Percentiles rank a stretch among this genome's conserved stretches.
phyloP scores from a whole-genome alignment of 768 basidiomycete species.

The Tricholoma bakamatsutake region DNA sequence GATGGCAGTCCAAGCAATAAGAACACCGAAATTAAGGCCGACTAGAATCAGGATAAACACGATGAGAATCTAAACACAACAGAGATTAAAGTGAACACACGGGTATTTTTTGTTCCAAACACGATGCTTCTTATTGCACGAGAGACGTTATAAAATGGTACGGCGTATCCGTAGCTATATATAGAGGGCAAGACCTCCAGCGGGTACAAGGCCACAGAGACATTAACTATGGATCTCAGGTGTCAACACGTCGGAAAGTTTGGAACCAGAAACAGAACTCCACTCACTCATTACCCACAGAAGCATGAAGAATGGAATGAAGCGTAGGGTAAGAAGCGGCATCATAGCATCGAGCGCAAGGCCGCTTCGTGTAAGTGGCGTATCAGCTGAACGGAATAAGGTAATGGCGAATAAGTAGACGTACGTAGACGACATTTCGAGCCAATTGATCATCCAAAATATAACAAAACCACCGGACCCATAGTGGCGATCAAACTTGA shows the following conservation, averaged over 20 bases:
- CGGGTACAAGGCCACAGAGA: slow-evolving; percentile 30
- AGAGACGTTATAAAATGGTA: slow-evolving; percentile 53
- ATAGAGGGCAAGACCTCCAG: slow-evolving; percentile 40
- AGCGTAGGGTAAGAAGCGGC: slow-evolving; percentile 45
- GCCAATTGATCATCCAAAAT: slow-evolving; percentile 64
- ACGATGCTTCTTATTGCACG: slow-evolving; percentile 42
- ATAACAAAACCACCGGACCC: slow-evolving; percentile 50
- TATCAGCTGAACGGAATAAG: background rate
- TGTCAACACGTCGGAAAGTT: background rate
- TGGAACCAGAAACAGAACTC: background rate
- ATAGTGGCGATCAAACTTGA: slow-evolving; percentile 45
- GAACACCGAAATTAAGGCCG: slow-evolving; percentile 45
- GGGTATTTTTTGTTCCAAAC: slow-evolving; percentile 44
- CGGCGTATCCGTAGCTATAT: slow-evolving; percentile 48
- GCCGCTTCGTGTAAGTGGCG: slow-evolving; percentile 32
- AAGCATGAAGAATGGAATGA: slow-evolving; percentile 57
- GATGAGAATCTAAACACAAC: background rate
- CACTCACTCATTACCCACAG: slow-evolving; percentile 56
- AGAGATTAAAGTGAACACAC: slow-evolving; percentile 23
- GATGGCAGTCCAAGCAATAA: slow-evolving; percentile 26
- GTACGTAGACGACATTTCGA: slow-evolving; percentile 50
- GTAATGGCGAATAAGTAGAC: slow-evolving; percentile 10
- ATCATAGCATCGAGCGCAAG: slow-evolving; percentile 56
- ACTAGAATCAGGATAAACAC: slow-evolving; percentile 21
- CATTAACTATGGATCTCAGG: no score